These are phyloP conservation scores for Thalia dealbata DNA, from an alignment of 176 grass and related monocot species.

Conservation along the genomic window DNA sequence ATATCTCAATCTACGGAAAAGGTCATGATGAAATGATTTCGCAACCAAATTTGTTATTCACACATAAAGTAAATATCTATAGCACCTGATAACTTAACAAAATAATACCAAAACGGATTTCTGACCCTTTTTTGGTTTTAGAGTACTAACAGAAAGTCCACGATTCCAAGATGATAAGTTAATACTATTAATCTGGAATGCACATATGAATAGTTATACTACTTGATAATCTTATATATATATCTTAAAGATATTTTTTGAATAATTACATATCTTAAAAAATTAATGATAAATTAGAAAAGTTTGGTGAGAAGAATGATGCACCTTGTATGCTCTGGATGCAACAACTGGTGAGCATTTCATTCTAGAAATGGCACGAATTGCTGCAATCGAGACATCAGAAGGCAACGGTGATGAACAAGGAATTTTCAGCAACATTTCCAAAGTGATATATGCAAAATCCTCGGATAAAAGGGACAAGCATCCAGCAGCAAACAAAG, in stretches of 20 bases:
- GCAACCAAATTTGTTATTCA: not conserved
- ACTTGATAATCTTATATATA: not conserved
- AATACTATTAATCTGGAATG: not conserved
- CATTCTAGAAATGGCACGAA: constrained; percentile 55
- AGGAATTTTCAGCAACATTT: constrained; percentile 39
- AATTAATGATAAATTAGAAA: not conserved
- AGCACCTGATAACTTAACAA: not conserved
- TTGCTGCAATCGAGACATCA: constrained; percentile 41
- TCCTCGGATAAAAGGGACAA: constrained; percentile 59
- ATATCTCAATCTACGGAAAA: not conserved
- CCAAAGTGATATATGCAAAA: constrained; percentile 57
- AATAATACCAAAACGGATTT: not conserved
- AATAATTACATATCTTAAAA: too few species aligned
- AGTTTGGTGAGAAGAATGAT: constrained; percentile 7
- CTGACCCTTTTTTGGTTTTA: not conserved
- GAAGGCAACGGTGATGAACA: constrained; percentile 21
- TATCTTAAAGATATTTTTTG: too few species aligned
- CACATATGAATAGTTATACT: not conserved
- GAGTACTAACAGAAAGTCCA: not conserved
- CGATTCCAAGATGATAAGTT: not conserved
- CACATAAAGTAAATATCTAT: not conserved
- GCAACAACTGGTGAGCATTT: constrained; percentile 52
- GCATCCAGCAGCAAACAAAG: constrained; percentile 58
- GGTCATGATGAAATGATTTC: not conserved
- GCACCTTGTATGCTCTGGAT: constrained; percentile 63